These are phyloP conservation scores for Exserohilum turcica DNA, from an alignment of 2,329 filamentous ascomycete species.

Conservation along the genomic window DNA sequence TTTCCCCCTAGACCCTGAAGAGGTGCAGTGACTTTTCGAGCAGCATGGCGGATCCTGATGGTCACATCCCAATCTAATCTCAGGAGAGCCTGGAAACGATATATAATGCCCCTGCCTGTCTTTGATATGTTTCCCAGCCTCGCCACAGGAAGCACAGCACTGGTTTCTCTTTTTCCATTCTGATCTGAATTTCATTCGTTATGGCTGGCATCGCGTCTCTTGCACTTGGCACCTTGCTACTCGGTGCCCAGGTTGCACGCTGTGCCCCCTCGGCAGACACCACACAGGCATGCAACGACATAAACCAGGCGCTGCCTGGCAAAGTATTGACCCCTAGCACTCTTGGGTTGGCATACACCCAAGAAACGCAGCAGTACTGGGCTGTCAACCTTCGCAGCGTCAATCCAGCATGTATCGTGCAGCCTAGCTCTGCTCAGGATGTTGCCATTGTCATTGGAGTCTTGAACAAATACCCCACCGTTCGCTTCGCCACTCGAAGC, in stretches of 20 bases:
- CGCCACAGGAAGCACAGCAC: not conserved
- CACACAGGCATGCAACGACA: slow-evolving; percentile 24
- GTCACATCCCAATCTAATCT: not conserved
- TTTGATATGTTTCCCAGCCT: not conserved
- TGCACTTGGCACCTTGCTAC: slow-evolving; percentile 11
- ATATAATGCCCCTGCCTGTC: not conserved
- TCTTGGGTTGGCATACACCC: slow-evolving; percentile 24
- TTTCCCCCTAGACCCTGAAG: not conserved
- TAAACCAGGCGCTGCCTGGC: slow-evolving; percentile 24
- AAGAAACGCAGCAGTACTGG: slow-evolving; percentile 32
- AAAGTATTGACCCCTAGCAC: slow-evolving; percentile 21
- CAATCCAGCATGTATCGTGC: slow-evolving; percentile 34
- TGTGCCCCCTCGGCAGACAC: slow-evolving; percentile 24
- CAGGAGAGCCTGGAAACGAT: not conserved
- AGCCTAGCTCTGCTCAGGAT: slow-evolving; percentile 31
- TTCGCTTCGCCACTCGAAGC: slow-evolving; percentile 33
- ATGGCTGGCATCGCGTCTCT: slow-evolving; percentile 10
- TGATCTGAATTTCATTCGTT: not conserved
- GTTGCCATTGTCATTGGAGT: slow-evolving; percentile 30
- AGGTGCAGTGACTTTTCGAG: not conserved
- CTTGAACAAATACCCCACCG: slow-evolving; percentile 27
- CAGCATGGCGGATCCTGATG: not conserved
- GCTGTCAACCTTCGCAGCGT: slow-evolving; percentile 22
- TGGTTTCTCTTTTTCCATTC: not conserved
- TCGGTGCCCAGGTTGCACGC: slow-evolving; percentile 8